Evolutionary conservation across 306 rosid genomes (phyloP), one percentile per base, ranked within the genome.

Genomic region (Glycine latifolia): DNA sequence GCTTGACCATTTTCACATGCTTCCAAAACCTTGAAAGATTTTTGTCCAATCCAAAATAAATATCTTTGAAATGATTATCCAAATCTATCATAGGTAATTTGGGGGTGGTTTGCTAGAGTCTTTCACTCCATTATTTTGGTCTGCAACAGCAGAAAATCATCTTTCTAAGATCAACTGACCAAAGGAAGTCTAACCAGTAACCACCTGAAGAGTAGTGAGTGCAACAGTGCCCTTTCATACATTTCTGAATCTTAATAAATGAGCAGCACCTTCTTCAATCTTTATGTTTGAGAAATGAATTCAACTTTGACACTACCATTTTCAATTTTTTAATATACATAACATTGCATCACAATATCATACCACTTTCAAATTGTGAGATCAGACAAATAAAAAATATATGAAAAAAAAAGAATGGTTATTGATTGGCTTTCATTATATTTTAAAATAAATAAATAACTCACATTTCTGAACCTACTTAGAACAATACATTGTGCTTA

Each of bases 181-280:
- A 69, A 46, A 47, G 74, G 16, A 69, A 5, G 72, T 14, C 33
- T 9, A 12, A 67, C n/a, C n/a, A 77, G 31, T 26, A 26, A 26
- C 2, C 31, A 26, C 73, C 16, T 8, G 3, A 61, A 8, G 66
- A 7, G 67, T 61, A 31, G 4, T 49, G 33, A 67, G 33, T 78
- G 7, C 44, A 41, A 6, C 44, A 41, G 44, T 5, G 44, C 44
- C 7, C 44, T 41, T 54, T 20, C 54, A 39, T 53, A 52, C 33
- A 52, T 41, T 9, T 11, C 67, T 17, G 67, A 67, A 67, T 16
- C 58, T 41, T 50, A 52, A 41, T 52, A 47, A 39, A 53, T 53
- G 75, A 17, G 60, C n/a, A 52, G 43, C 75, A 79, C 59, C 49
- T 79, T 79, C 76, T 60, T 26, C 67, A 44, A 26, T 26, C 31